phyloP scores from a whole-genome alignment of 2,329 filamentous ascomycete genomes.

The Phialocephala sp. region DNA sequence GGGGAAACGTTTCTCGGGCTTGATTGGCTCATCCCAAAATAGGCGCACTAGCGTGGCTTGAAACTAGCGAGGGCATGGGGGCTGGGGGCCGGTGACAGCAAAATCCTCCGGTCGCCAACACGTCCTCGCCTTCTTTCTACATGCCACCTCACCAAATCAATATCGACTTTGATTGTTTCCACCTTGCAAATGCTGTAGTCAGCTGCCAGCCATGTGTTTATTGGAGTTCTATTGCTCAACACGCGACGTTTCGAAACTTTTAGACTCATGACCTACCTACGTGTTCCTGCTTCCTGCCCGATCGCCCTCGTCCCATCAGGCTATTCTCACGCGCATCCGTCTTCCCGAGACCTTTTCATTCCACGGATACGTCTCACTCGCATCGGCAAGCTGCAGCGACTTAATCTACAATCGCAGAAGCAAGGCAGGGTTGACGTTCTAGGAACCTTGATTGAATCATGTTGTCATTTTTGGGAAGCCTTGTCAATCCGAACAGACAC shows the following conservation, averaged over 20 bases:
- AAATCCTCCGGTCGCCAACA: slow-evolving; percentile 9
- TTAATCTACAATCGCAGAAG: background rate
- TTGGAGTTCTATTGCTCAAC: background rate
- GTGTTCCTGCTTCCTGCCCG: slow-evolving; percentile 5
- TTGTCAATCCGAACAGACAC: background rate
- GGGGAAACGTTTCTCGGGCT: background rate
- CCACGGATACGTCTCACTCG: background rate
- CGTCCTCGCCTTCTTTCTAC: background rate
- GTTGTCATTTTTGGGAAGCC: background rate
- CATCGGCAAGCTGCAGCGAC: background rate
- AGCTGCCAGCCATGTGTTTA: background rate
- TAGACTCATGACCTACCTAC: background rate
- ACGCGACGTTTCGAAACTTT: slow-evolving; percentile 6
- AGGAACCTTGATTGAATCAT: background rate
- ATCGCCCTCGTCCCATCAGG: background rate
- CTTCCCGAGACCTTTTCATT: background rate
- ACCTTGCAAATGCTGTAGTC: slow-evolving; percentile 6
- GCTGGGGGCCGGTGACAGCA: background rate
- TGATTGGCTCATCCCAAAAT: slow-evolving; percentile 6
- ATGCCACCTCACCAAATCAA: slow-evolving; percentile 10
- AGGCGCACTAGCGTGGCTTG: slow-evolving; percentile 10
- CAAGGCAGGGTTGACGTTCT: background rate
- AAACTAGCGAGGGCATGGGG: slow-evolving; percentile 7
- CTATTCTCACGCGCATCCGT: background rate
- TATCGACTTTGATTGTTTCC: slow-evolving; percentile 5